Conservation (phyloP, 805 yeast species). For the Starmerella roubikii region DNA sequence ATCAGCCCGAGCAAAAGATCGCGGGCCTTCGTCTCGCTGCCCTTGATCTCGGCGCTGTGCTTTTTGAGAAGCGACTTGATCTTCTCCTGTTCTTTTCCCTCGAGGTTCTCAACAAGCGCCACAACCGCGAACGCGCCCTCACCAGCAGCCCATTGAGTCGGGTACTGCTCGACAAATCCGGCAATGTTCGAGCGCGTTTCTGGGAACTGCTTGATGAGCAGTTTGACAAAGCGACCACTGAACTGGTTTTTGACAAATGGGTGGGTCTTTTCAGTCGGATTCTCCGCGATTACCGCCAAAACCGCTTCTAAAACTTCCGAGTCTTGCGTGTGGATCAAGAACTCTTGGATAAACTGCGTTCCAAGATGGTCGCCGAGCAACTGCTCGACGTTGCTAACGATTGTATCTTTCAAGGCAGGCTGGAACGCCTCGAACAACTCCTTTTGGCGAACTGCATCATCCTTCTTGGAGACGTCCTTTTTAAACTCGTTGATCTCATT, state of each 20-base stretch:
- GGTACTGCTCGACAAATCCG: slow-evolving; percentile 40
- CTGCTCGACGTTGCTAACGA: slow-evolving; percentile 38
- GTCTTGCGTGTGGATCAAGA: slow-evolving; percentile 36
- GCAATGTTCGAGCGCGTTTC: slow-evolving; percentile 35
- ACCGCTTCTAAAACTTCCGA: slow-evolving; percentile 33
- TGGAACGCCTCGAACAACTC: slow-evolving; percentile 56
- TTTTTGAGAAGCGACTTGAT: slow-evolving; percentile 43
- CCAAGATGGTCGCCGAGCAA: slow-evolving; percentile 46
- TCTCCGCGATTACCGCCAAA: slow-evolving; percentile 42
- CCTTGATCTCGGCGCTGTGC: slow-evolving; percentile 18
- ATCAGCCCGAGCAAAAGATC: slow-evolving; percentile 24
- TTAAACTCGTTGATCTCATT: slow-evolving; percentile 47
- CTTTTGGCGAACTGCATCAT: slow-evolving; percentile 55
- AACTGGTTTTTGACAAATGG: slow-evolving; percentile 31
- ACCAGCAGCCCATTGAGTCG: slow-evolving; percentile 55
- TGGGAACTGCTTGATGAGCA: slow-evolving; percentile 24
- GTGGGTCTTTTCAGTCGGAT: slow-evolving; percentile 49
- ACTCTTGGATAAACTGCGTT: slow-evolving; percentile 69
- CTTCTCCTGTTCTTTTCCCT: slow-evolving; percentile 28
- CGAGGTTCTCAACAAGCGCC: slow-evolving; percentile 57
- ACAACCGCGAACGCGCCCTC: slow-evolving; percentile 72
- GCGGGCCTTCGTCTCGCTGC: slow-evolving; percentile 25
- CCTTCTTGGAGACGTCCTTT: slow-evolving; percentile 68
- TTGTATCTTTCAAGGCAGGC: slow-evolving; percentile 47
- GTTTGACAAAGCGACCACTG: slow-evolving; percentile 19